Conservation (phyloP, 2,329 filamentous ascomycete genomes). For the Botrytis fabae region DNA sequence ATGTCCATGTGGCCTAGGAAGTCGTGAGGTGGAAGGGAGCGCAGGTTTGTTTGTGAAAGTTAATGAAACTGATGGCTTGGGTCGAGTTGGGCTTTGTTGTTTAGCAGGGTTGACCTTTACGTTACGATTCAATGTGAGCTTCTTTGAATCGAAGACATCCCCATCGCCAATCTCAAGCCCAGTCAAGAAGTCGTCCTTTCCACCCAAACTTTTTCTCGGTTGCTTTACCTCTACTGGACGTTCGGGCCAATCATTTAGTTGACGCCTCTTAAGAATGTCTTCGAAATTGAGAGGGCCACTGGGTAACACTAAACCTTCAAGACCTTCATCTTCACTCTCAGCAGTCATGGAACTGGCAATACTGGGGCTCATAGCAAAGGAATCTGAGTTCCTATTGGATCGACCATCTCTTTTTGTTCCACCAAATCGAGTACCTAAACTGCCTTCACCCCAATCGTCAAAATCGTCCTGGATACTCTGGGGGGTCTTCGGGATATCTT, state of each 20-base stretch:
- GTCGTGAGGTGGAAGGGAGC: slow-evolving; percentile 59
- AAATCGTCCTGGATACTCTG: slow-evolving; percentile 69
- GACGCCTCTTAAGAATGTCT: slow-evolving; percentile 72
- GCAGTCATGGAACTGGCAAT: slow-evolving; percentile 86
- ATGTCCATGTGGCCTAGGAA: slow-evolving; percentile 74
- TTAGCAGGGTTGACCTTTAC: slow-evolving; percentile 78
- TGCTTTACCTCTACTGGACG: slow-evolving; percentile 47
- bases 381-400: slow-evolving; percentile 80
- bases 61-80: slow-evolving; percentile 76
- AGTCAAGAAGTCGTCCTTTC: slow-evolving; percentile 75
- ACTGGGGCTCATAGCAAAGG: slow-evolving; percentile 88
- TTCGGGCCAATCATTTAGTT: slow-evolving; percentile 59
- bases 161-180: slow-evolving; percentile 85
- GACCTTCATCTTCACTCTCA: slow-evolving; percentile 90
- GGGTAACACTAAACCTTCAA: slow-evolving; percentile 86
- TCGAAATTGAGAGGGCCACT: slow-evolving; percentile 80
- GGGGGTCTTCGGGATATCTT: slow-evolving; percentile 64
- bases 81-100: slow-evolving; percentile 67
- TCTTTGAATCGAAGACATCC: slow-evolving; percentile 76
- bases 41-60: slow-evolving; percentile 85
- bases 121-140: slow-evolving; percentile 85
- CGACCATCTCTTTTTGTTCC: slow-evolving; percentile 79
- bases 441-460: slow-evolving; percentile 91
- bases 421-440: slow-evolving; percentile 84
- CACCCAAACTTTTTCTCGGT: slow-evolving; percentile 31